Evolutionary conservation across 2,329 filamentous ascomycete species (phyloP), one percentile per base, ranked within the genome.

Genomic region (Rhynchosporium agropyri): DNA sequence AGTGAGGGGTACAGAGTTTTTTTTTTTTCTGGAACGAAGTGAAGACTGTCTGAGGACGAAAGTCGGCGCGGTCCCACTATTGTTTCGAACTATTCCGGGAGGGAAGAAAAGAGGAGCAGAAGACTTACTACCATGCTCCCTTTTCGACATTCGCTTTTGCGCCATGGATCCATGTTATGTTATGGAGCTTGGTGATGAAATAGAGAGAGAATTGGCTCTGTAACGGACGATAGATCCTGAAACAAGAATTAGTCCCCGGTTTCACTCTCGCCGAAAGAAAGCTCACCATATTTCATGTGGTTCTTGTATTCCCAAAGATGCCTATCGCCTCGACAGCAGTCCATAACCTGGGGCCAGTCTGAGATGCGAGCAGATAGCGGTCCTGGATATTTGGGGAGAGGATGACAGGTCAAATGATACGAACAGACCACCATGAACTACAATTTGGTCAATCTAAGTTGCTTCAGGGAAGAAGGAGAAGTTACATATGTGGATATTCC

Each of bases 101-200:
- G 20, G 20, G 20, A 20, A 1, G 20, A 20, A 20, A 20, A 20
- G 20, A 20, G 1, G 20, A 20, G 20, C 1, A 20, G 20, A 20
- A 20, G 1, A 20, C 20, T 42, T 67, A 62, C 40, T 67, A 65
- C 60, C 63, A 66, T 8, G 55, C 45, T 20, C 64, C 61, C 45
- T 67, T 67, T 48, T 65, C 63, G 3, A 65, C 61, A 50, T 65
- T 67, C n/a, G 65, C 65, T 48, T 67, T 67, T 13, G 63, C 28
- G 28, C 63, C 61, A 31, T 67, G 58, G 38, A 67, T 61, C 12
- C 45, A 2, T 9, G 51, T 57, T 13, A 2, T 9, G 51, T 57
- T 13, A 65, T 31, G 3, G 60, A 58, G 13, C 42, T 42, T 3
- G 59, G 61, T 10, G 61, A 60, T 13, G 50, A 36, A 20, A 67